phyloP scores from a whole-genome alignment of 2,329 filamentous ascomycete species.

The Cytospora paraplurivora region DNA sequence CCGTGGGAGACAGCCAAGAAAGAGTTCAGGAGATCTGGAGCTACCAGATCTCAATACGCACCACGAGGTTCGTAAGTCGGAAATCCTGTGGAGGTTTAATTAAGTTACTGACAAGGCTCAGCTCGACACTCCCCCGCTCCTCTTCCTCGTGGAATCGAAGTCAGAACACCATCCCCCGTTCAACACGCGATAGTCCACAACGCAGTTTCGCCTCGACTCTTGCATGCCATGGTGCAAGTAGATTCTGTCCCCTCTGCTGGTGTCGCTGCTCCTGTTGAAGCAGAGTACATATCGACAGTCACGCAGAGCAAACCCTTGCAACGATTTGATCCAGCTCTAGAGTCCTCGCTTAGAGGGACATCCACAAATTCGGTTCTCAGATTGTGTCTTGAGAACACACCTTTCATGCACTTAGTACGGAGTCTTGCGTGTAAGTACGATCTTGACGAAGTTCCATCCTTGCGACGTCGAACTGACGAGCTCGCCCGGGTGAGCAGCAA shows the following conservation, averaged over 20 bases:
- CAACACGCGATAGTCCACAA: background rate
- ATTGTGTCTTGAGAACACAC: background rate
- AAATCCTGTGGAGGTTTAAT: background rate
- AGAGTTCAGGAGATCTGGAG: background rate
- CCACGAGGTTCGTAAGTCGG: background rate
- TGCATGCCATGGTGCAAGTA: background rate
- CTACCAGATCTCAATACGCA: background rate
- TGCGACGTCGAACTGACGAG: background rate
- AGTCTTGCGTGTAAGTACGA: background rate
- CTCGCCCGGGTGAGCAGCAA: background rate
- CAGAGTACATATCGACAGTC: background rate
- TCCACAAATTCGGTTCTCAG: background rate
- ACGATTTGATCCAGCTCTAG: background rate
- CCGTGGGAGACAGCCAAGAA: background rate
- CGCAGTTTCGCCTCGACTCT: background rate
- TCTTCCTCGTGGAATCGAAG: background rate
- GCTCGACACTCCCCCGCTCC: background rate
- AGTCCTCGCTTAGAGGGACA: rapidly evolving
- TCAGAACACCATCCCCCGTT: slow-evolving; percentile 14
- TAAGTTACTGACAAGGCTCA: background rate
- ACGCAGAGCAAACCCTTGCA: background rate
- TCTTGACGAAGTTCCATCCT: background rate
- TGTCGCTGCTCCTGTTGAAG: background rate
- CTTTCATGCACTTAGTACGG: background rate
- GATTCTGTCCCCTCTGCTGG: background rate